phyloP scores from a whole-genome alignment of 371 early-diverging fungal species.

The Syncephalastrum racemosum region DNA sequence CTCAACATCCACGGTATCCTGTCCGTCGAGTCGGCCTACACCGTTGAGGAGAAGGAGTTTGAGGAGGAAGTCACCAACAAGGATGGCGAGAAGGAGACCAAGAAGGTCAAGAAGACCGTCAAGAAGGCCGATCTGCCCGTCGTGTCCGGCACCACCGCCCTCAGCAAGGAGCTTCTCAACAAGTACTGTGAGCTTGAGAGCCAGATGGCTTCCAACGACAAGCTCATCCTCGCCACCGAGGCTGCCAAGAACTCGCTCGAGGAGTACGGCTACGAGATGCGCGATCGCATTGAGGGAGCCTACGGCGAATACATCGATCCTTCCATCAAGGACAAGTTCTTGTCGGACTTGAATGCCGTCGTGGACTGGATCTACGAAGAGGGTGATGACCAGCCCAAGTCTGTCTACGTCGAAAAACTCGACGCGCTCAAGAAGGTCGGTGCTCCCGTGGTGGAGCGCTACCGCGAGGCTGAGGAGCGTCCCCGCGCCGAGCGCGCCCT shows the following conservation, averaged over 20 bases:
- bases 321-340: slow-evolving; percentile 66
- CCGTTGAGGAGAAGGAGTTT: slow-evolving; percentile 84
- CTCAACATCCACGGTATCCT: slow-evolving; percentile 85
- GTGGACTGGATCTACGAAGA: slow-evolving; percentile 99
- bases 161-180: slow-evolving; percentile 57
- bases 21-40: slow-evolving; percentile 82
- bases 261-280: slow-evolving; percentile 97
- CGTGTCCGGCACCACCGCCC: slow-evolving; percentile 57
- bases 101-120: slow-evolving; percentile 84
- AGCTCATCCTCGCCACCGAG: slow-evolving; percentile 92
- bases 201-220: slow-evolving; percentile 85
- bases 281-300: slow-evolving; percentile 76
- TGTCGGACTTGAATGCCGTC: slow-evolving; percentile 67
- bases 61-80: slow-evolving; percentile 67
- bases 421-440: slow-evolving; percentile 79
- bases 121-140: slow-evolving; percentile 87
- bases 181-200: slow-evolving; percentile 77
- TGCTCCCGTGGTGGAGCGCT: slow-evolving; percentile 80
- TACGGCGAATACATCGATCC: slow-evolving; percentile 79
- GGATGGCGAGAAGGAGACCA: slow-evolving; percentile 60
- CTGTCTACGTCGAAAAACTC: slow-evolving; percentile 85
- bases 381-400: slow-evolving; percentile 91
- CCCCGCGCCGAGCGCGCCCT: slow-evolving; percentile 81
- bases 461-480: slow-evolving; percentile 83
- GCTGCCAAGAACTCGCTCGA: slow-evolving; percentile 93